These are phyloP conservation scores for Herpetomonas tarakana DNA, from an alignment of 208 protist species.

Conservation along the genomic window DNA sequence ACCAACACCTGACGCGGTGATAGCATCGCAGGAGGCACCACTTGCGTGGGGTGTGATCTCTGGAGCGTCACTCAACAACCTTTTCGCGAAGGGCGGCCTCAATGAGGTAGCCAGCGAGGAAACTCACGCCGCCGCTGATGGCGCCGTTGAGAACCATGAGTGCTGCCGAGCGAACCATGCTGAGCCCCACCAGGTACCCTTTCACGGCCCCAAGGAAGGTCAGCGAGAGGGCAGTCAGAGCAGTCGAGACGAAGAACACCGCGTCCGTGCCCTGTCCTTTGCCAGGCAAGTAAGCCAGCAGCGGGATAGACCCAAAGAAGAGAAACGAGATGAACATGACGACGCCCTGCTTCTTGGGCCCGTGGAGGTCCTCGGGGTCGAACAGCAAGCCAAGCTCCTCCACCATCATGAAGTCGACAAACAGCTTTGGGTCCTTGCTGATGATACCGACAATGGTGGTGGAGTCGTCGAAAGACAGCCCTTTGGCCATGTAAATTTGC, in stretches of 20 bases:
- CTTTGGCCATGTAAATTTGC: conserved; percentile 93
- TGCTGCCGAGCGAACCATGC: conserved; percentile 51
- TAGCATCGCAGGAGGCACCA: too few relatives aligned
- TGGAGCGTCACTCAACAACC: too few relatives aligned
- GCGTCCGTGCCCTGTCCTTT: conserved; percentile 66
- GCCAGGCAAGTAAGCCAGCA: conserved; percentile 81
- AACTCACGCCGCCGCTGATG: conserved; percentile 83
- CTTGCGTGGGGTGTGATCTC: too few relatives aligned
- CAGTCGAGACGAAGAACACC: conserved; percentile 77
- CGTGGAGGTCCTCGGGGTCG: conserved; percentile 71
- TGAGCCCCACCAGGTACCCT: conserved; percentile 76
- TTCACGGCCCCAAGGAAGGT: conserved; percentile 85
- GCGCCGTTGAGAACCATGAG: conserved; percentile 87
- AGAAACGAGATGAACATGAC: conserved; percentile 95
- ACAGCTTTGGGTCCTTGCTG: conserved; percentile 90
- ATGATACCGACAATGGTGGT: conserved; percentile 91
- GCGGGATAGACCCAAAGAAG: conserved; percentile 88
- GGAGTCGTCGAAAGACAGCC: conserved; percentile 88
- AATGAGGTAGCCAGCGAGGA: conserved; percentile 67
- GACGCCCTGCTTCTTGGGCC: conserved; percentile 83
- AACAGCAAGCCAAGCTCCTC: conserved; percentile 91
- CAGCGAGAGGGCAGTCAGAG: conserved; percentile 74
- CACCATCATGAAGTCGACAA: conserved; percentile 96
- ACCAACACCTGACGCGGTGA: too few relatives aligned
- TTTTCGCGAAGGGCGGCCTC: conserved; percentile 43